Conservation (phyloP, 1,284 basidiomycete genomes). For the Trichosporon faecale region DNA sequence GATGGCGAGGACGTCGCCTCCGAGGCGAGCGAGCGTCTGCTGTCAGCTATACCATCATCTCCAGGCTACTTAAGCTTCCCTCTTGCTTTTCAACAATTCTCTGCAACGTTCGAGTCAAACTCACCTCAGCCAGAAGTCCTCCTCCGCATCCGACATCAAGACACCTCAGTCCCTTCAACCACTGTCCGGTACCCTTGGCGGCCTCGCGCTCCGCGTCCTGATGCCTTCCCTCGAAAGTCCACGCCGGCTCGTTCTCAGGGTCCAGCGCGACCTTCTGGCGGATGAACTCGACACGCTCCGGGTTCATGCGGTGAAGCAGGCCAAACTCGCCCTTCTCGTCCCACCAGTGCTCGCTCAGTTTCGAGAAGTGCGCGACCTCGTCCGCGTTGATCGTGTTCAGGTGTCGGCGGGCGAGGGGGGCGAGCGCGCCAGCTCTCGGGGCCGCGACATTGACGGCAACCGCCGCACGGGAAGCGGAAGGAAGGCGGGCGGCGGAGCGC, state of each 20-base stretch:
- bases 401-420: neutral
- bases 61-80: no score
- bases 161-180: slow-evolving; percentile 64
- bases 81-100: no score
- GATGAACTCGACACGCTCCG: slow-evolving; percentile 78
- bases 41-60: neutral
- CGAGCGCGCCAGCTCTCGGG: neutral
- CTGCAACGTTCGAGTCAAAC: slow-evolving; percentile 24
- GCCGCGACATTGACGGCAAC: neutral
- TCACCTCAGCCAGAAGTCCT: slow-evolving; percentile 85
- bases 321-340: slow-evolving; percentile 88
- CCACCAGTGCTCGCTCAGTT: slow-evolving; percentile 93
- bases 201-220: slow-evolving; percentile 45
- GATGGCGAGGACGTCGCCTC: slow-evolving; percentile 79
- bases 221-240: slow-evolving; percentile 46
- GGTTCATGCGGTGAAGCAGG: slow-evolving; percentile 94
- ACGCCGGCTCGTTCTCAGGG: slow-evolving; percentile 57
- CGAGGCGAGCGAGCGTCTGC: slow-evolving; percentile 81
- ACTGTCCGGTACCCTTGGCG: slow-evolving; percentile 39
- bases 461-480: neutral
- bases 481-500: neutral
- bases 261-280: slow-evolving; percentile 69
- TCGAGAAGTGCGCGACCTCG: slow-evolving; percentile 90
- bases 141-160: slow-evolving; percentile 93
- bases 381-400: slow-evolving; percentile 63